Evolutionary conservation across 2,329 filamentous ascomycete genomes (phyloP).

Genomic region (Teratosphaeria gauchensis): DNA sequence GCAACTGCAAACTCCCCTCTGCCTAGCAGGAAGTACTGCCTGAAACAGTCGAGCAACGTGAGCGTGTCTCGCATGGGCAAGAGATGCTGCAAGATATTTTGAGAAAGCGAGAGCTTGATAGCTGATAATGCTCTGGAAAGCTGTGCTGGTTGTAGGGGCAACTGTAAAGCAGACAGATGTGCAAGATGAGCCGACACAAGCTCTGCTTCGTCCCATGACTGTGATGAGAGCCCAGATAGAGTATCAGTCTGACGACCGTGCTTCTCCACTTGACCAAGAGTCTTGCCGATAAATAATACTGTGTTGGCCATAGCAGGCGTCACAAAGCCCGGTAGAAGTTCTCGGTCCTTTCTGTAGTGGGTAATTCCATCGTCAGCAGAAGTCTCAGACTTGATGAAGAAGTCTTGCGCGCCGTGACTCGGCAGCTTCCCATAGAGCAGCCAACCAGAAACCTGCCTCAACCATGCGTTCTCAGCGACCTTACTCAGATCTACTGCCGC

Average conservation of each 20-base stretch:
- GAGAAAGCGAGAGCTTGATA: conserved; percentile 72
- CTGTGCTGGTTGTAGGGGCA: conserved; percentile 62
- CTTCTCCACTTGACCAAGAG: conserved; percentile 63
- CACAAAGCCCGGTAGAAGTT: conserved; percentile 70
- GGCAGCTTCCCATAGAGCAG: conserved; percentile 80
- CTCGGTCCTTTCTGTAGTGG: conserved; percentile 47
- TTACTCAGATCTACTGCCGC: conserved; percentile 63
- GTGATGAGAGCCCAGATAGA: not conserved
- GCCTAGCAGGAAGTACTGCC: conserved; percentile 79
- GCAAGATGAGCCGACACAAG: conserved; percentile 60
- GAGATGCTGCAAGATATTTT: conserved; percentile 72
- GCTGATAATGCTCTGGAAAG: conserved; percentile 64
- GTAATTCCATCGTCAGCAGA: conserved; percentile 25
- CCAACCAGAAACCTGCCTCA: conserved; percentile 85
- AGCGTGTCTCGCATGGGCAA: conserved; percentile 68
- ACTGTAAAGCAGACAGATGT: conserved; percentile 57
- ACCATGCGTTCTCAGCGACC: conserved; percentile 79
- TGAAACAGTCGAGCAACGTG: conserved; percentile 65
- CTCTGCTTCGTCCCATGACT: conserved; percentile 40
- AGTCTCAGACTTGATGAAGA: conserved; percentile 53
- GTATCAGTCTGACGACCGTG: conserved; percentile 1
- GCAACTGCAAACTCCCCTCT: conserved; percentile 87
- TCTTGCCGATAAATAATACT: conserved; percentile 83
- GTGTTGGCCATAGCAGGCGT: conserved; percentile 64
- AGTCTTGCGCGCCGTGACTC: conserved; percentile 68